A percentile compares a stretch with the other conserved stretches of the same genome.
phyloP scores from a whole-genome alignment of 1,139 yeast genomes.

The Saccharomycopsis hybrid region DNA sequence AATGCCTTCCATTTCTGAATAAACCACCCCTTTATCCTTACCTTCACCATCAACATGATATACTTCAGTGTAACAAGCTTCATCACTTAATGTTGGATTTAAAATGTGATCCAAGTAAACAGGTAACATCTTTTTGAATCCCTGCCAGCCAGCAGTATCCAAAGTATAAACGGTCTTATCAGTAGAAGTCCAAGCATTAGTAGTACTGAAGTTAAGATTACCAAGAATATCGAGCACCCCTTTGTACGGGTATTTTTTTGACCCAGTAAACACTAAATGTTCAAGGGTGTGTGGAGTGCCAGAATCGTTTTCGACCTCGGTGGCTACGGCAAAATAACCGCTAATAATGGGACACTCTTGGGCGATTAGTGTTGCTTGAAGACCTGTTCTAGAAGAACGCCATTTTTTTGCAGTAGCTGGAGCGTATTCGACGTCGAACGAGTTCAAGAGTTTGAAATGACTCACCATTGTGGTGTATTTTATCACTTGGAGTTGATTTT shows the following conservation, averaged over 20 bases:
- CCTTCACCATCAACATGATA: constrained; percentile 90
- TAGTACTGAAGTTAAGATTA: constrained; percentile 73
- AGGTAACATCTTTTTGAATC: constrained; percentile 77
- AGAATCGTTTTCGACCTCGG: constrained; percentile 79
- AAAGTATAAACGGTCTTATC: constrained; percentile 94
- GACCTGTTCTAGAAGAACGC: constrained; percentile 71
- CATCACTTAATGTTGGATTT: constrained; percentile 81
- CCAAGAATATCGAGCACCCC: constrained; percentile 87
- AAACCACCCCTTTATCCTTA: constrained; percentile 94
- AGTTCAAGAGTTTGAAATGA: constrained; percentile 38
- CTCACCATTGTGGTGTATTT: no score
- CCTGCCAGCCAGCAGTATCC: constrained; percentile 95
- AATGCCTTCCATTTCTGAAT: constrained; percentile 94
- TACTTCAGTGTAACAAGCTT: constrained; percentile 90
- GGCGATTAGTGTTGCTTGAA: constrained; percentile 69
- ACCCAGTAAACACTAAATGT: constrained; percentile 93
- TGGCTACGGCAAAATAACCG: constrained; percentile 93
- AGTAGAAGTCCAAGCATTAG: constrained; percentile 97
- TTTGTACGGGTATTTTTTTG: constrained; percentile 81
- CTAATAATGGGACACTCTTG: constrained; percentile 85
- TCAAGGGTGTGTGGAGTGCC: constrained; percentile 97
- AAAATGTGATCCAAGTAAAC: constrained; percentile 84
- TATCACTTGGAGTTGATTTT: not conserved
- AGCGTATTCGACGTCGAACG: constrained; percentile 56
- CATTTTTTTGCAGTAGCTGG: constrained; percentile 63